Conservation (phyloP, 176 grass and related monocot genomes). For the Oryza glaberrima region DNA sequence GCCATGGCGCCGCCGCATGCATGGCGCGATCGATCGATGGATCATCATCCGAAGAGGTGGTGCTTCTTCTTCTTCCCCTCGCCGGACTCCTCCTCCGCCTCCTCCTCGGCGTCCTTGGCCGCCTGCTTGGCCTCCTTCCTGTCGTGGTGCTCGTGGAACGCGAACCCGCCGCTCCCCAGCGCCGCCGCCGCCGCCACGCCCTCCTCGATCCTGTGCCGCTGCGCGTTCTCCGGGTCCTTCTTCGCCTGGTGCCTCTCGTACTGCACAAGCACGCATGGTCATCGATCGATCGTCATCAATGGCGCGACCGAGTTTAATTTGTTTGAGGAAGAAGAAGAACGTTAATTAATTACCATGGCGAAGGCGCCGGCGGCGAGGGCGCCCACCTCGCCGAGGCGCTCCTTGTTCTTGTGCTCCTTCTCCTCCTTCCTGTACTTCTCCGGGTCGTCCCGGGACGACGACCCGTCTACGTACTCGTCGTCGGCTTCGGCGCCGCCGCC, state of each 20-base stretch:
- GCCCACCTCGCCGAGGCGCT: constrained; percentile 75
- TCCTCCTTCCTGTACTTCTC: constrained; percentile 67
- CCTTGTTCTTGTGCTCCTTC: constrained; percentile 78
- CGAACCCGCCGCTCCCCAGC: constrained; percentile 65
- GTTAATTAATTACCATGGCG: constrained; percentile 45
- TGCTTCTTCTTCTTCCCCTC: constrained; percentile 92
- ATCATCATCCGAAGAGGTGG: constrained; percentile 54
- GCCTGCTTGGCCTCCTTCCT: constrained; percentile 65
- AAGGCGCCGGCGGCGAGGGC: constrained; percentile 68
- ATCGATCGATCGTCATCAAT: too few relatives aligned
- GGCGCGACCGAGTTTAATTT: neutral
- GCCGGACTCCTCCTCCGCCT: constrained; percentile 4
- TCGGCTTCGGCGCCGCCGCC: neutral
- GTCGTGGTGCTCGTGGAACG: constrained; percentile 84
- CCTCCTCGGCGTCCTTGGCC: constrained; percentile 54
- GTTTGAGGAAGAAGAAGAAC: neutral
- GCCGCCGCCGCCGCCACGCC: constrained; percentile 61
- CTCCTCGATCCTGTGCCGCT: constrained; percentile 78
- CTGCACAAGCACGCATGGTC: constrained; percentile 25
- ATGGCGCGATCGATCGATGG: neutral
- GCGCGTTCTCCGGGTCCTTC: constrained; percentile 80
- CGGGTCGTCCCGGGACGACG: constrained; percentile 31
- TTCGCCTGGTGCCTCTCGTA: constrained; percentile 87
- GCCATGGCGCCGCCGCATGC: too few relatives aligned
- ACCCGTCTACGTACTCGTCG: neutral